Base-by-base conservation (phyloP, 2,329 filamentous ascomycete genomes). In the Aspergillus sp. region DNA sequence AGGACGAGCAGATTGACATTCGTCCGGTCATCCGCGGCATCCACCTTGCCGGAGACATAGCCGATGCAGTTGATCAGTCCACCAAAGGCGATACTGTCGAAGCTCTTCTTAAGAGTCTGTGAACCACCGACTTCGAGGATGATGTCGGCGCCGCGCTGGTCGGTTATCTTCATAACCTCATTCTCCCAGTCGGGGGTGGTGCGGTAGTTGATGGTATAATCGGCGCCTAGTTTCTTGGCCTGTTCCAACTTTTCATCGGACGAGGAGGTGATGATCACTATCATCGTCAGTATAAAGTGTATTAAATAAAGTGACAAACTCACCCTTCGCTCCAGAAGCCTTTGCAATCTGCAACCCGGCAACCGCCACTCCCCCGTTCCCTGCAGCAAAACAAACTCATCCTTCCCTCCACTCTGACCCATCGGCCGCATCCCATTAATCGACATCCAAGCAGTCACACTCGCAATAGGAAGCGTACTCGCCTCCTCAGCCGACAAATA, bases 1-100 rank as follows among this genome's bases (percentile, higher is more conserved):
- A 78, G 52, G 2, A 74, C 71, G 12, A 78, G 65, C 27, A 85
- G 64, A 52, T 85, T 85, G 10, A 82, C 75, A 49, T 83, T 82
- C 6, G 76, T 67, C 36, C 77, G 60, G 59, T 81, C 77, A 0
- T 70, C 75, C 5, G 66, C 61, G 0, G 69, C 71, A 52, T 84
- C 81, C 46, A 78, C 67, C 60, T 85, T 80, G 31, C 70, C 72
- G 0, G 67, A 70, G 0, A 74, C 51, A 42, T 77, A 73, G 0
- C 75, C 75, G 36, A 77, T 69, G 8, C 71, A 56, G 37, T 66
- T 61, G 33, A 78, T 68, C 27, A 71, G 50, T 0, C 76, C 77
- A 1, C 73, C 75, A 29, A 60, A 64, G 1, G 68, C 64, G 3
- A 73, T 63, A 12, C 67, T 67, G 7, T 69, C 61, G 30, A 78